phyloP scores from a whole-genome alignment of 768 basidiomycete species.

The Coprinellus micaceus region DNA sequence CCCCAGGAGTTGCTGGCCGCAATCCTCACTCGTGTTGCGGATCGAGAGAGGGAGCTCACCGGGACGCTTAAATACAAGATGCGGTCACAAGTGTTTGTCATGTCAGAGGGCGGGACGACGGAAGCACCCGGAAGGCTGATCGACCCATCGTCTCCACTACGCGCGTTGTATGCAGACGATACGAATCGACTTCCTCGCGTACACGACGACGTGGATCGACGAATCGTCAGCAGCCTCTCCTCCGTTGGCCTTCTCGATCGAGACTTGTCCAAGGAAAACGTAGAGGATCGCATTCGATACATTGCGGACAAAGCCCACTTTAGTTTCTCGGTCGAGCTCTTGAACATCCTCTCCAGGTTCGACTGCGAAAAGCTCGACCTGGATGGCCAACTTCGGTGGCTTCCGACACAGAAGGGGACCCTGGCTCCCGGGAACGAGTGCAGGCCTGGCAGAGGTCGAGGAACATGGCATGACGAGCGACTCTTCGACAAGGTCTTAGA shows the following conservation, averaged over 20 bases:
- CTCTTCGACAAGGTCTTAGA: slow-evolving; percentile 41
- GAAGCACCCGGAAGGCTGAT: slow-evolving; percentile 24
- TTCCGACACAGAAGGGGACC: slow-evolving; percentile 33
- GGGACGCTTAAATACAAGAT: slow-evolving; percentile 23
- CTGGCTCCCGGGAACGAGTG: slow-evolving; percentile 27
- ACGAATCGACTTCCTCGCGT: slow-evolving; percentile 13
- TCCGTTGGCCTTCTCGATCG: slow-evolving; percentile 25
- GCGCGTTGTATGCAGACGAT: slow-evolving; percentile 21
- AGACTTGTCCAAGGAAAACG: slow-evolving; percentile 26
- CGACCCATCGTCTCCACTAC: slow-evolving; percentile 29
- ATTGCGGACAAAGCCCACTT: slow-evolving; percentile 21
- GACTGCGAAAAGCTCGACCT: slow-evolving; percentile 9
- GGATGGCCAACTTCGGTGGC: slow-evolving; percentile 24
- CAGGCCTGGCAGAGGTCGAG: slow-evolving; percentile 17
- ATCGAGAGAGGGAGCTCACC: slow-evolving; percentile 22
- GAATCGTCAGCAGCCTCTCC: slow-evolving; percentile 18
- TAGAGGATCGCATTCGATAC: slow-evolving; percentile 32
- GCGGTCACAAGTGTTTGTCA: slow-evolving; percentile 25
- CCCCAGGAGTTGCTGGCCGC: neutral
- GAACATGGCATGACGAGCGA: slow-evolving; percentile 6
- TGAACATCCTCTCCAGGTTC: slow-evolving; percentile 16
- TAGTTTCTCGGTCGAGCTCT: slow-evolving; percentile 6
- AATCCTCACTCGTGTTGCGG: slow-evolving; percentile 14
- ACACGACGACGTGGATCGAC: slow-evolving; percentile 1
- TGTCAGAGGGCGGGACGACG: slow-evolving; percentile 14